Percentiles rank a stretch among this genome's conserved stretches.
Evolutionary conservation across 768 basidiomycete genomes (phyloP).

Genomic region (Suillus americanus): DNA sequence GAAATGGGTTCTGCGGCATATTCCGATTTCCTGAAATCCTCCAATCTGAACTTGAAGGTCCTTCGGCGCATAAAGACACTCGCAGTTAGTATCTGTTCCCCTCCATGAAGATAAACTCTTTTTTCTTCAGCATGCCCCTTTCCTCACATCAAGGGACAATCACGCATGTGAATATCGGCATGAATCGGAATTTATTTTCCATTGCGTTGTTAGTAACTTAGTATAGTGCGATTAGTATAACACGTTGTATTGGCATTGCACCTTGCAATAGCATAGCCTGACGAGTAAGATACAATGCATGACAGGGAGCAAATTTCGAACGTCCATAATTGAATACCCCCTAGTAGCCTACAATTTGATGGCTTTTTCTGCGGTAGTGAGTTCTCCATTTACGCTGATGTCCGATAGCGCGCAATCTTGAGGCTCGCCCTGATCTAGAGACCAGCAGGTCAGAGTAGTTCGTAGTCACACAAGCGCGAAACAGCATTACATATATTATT

Average conservation of each 20-base stretch:
- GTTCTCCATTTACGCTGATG: not conserved
- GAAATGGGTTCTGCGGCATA: not conserved
- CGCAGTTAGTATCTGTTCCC: not conserved
- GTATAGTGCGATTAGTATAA: not conserved
- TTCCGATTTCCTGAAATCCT: not conserved
- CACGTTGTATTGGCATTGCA: not conserved
- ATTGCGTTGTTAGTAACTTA: not conserved
- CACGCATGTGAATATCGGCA: not conserved
- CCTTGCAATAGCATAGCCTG: not conserved
- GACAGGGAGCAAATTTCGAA: not conserved
- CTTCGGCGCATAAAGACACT: not conserved
- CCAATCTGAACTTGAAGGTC: no score
- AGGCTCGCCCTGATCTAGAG: not conserved
- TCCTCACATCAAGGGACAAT: not conserved
- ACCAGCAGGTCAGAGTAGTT: not conserved
- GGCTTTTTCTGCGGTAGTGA: not conserved
- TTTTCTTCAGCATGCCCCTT: not conserved
- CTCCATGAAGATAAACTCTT: not conserved
- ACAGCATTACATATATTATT: not conserved
- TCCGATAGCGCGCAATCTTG: not conserved
- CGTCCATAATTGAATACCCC: not conserved
- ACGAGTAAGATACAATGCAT: not conserved
- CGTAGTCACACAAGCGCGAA: not conserved
- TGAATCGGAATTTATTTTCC: not conserved
- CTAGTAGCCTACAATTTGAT: not conserved